Evolutionary conservation across 164 flowering plant genomes (phyloP), one percentile per base, ranked within the genome.

Genomic region (grape (Vitis vinifera)): DNA sequence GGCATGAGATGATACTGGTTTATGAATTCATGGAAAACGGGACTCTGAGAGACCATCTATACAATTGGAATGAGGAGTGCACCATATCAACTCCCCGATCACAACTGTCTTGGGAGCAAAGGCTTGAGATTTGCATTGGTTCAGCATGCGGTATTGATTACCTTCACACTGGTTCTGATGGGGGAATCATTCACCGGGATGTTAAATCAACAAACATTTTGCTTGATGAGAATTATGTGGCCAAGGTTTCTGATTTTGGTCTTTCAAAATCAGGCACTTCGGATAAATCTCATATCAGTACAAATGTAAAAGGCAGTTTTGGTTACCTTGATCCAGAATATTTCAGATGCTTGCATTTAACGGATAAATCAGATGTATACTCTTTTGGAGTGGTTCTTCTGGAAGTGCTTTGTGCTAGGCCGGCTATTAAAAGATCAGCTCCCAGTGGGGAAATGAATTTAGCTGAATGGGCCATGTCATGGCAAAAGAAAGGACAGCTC

Each of bases 291-390:
- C 68, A 73, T 8, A 51, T 63, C 50, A 68, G 63, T 17, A 63
- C 52, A 5, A 47, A 11, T 5, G 55, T 73, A 1, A 73, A 68
- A 55, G 76, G 76, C 8, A 73, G 57, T 31, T 23, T 68, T 4
- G 76, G 76, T 6, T 73, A 73, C 51, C n/a, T 73, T 1, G 76
- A 73, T 67, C 76, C 76, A 0, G 72, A 73, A 30, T 73, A 73
- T 23, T 16, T 68, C 1, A 55, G 37, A 16, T 4, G 51, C 37
- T 51, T 12, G 14, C 64, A 62, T 14, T 51, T 68, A 3, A 68
- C 72, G 8, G 72, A 73, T 4, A 73, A 73, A 68, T 68, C 76
- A 12, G 76, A 73, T 17, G 76, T 73, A 29, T 73, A 73, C 62
- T 60, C 76, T 10, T 73, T 73, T 16, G 76, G 76, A 0, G 76